Conservation (phyloP, 495 filamentous ascomycete species). For the Podospora fimiseda region DNA sequence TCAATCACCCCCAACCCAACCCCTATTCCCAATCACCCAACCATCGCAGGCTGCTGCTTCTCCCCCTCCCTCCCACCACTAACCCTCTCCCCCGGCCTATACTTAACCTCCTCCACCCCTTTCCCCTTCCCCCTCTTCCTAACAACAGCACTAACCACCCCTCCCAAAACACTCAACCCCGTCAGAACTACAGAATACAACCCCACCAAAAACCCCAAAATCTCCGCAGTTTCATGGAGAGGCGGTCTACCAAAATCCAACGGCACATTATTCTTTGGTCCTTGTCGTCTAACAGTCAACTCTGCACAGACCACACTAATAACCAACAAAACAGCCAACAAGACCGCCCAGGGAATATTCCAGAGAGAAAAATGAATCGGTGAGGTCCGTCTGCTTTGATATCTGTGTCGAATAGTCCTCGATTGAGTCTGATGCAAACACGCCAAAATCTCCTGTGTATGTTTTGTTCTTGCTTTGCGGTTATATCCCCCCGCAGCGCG, state of each 20-base stretch:
- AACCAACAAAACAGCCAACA: conserved; percentile 19
- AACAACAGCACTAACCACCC: conserved; percentile 4
- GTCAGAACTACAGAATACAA: conserved; percentile 22
- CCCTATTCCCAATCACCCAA: neutral
- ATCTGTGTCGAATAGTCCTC: conserved; percentile 17
- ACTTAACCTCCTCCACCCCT: neutral
- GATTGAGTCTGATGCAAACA: conserved; percentile 21
- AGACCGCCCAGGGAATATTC: conserved; percentile 25
- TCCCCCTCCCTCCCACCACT: neutral
- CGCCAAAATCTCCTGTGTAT: conserved; percentile 22
- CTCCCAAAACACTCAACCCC: conserved; percentile 19
- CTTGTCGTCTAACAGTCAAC: conserved; percentile 21
- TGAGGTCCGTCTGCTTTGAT: conserved; percentile 10
- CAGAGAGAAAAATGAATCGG: conserved; percentile 20
- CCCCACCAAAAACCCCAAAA: conserved; percentile 23
- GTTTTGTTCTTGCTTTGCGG: conserved; percentile 14
- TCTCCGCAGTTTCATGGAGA: conserved; percentile 26
- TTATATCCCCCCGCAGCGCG: conserved; percentile 14
- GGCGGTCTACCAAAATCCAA: conserved; percentile 24
- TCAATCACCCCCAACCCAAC: too few species aligned
- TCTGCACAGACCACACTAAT: conserved; percentile 20
- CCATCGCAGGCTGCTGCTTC: neutral
- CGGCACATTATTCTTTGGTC: conserved; percentile 17
- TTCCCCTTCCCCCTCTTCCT: neutral
- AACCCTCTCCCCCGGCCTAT: neutral